These are phyloP conservation scores for Eremochloa ophiuroides DNA, from an alignment of 176 grass and related monocot species.

Conservation along the genomic window DNA sequence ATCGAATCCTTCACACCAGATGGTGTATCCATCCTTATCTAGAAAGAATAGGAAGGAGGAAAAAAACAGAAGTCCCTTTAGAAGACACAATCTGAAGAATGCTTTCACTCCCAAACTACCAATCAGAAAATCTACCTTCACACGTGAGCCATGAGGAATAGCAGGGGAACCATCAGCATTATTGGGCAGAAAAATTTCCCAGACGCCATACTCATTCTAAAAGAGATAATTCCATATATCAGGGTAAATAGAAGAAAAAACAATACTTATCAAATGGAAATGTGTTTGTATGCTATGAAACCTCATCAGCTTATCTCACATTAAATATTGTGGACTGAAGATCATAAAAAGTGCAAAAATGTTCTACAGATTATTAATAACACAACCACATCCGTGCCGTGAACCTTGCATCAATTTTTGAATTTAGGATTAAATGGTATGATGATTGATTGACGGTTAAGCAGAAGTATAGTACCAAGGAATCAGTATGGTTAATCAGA, in stretches of 20 bases:
- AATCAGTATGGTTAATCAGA: no score
- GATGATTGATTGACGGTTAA: not conserved
- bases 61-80: not conserved
- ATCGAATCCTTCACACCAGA: conserved; percentile 94
- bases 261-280: conserved; percentile 1
- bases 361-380: not conserved
- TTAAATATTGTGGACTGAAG: conserved; percentile 1
- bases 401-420: not conserved
- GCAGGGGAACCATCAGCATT: conserved; percentile 76
- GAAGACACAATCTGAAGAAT: conserved; percentile 11
- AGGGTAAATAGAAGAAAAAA: conserved; percentile 18
- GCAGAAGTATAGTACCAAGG: no score
- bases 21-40: conserved; percentile 95
- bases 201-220: conserved; percentile 90
- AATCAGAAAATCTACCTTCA: conserved; percentile 57
- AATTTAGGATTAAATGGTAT: not conserved
- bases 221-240: conserved; percentile 30
- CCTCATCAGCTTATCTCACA: not conserved
- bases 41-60: conserved; percentile 8
- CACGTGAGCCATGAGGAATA: conserved; percentile 92
- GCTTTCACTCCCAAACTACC: not conserved
- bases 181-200: conserved; percentile 89
- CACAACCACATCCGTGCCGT: not conserved
- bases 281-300: not conserved
- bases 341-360: no score